Evolutionary conservation across 2,329 filamentous ascomycete genomes (phyloP), one percentile per base, ranked within the genome.

Genomic region (Aschersonia sp.): DNA sequence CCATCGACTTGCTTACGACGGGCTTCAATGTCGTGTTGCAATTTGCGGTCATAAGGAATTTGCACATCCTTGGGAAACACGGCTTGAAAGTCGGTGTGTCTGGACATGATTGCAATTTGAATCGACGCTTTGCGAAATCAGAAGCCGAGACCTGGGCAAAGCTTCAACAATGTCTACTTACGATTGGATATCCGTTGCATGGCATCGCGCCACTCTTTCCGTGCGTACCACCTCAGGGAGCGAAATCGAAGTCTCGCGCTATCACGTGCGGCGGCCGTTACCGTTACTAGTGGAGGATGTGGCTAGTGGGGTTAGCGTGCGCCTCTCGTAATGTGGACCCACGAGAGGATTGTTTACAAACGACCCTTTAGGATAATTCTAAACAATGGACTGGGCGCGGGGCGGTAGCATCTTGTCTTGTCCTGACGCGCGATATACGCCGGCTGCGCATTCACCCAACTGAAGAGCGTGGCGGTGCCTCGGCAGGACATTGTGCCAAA

Each of bases 1-100:
- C 83, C 82, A 51, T 81, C 78, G 22, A 88, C 71, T 45, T 66
- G 73, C 57, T 81, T 83, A 54, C 85, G 81, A 58, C 77, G 77
- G 32, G 71, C 66, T 50, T 83, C 72, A 47, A 88, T 85, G 44
- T 79, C 73, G 44, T 81, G 73, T 48, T 79, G 66, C 32, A 73
- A 62, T 50, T 74, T 72, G 49, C 77, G 71, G 57, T 79, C 75
- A 62, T 85, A 86, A 2, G 75, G 72, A 49, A 77, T 77, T 5
- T 75, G 72, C 5, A 72, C 66, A 47, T 78, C 73, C 41, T 75
- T 68, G 29, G 71, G 70, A 54, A 90, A 92, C 1, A 87, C 77
- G 7, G 76, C 69, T 29, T 83, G 73, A 51, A 86, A 86, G 37
- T 82, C 72, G 30, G 76, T 72, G 61, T 81, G 81, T 57, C 83